A percentile compares a stretch with the other conserved stretches of the same genome.
Evolutionary conservation across 495 filamentous ascomycete genomes (phyloP).

Genomic region (Xylaria palmicola): DNA sequence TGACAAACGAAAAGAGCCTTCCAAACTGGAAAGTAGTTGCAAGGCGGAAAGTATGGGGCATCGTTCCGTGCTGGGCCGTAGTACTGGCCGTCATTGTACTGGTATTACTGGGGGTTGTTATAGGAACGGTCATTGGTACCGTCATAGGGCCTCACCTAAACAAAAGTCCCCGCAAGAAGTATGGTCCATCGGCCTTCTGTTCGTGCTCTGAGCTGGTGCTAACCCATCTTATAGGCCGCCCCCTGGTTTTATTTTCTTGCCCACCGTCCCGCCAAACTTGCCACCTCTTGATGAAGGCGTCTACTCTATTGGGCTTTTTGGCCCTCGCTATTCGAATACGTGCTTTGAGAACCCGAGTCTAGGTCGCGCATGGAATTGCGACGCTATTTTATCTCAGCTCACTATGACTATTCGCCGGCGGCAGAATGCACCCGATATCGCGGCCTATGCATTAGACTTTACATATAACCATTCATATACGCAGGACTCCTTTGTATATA

Average conservation of each 20-base stretch:
- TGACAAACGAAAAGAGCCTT: slow-evolving; percentile 42
- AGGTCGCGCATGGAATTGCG: slow-evolving; percentile 69
- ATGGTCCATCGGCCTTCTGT: background rate
- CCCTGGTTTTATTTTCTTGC: slow-evolving; percentile 63
- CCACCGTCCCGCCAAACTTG: slow-evolving; percentile 57
- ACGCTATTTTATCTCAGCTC: slow-evolving; percentile 35
- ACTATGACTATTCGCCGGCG: slow-evolving; percentile 29
- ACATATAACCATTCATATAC: slow-evolving; percentile 35
- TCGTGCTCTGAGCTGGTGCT: slow-evolving; percentile 8
- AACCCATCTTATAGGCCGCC: slow-evolving; percentile 16
- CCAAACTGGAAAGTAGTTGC: slow-evolving; percentile 58
- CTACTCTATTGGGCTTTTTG: slow-evolving; percentile 57
- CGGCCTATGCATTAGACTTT: slow-evolving; percentile 36
- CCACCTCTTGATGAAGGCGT: slow-evolving; percentile 62
- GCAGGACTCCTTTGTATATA: slow-evolving; percentile 40
- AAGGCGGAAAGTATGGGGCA: slow-evolving; percentile 60
- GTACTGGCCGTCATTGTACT: slow-evolving; percentile 50
- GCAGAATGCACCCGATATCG: slow-evolving; percentile 13
- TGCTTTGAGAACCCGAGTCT: slow-evolving; percentile 66
- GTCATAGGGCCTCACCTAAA: slow-evolving; percentile 28
- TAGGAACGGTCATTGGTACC: slow-evolving; percentile 55
- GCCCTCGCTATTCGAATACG: slow-evolving; percentile 58
- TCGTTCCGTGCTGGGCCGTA: slow-evolving; percentile 68
- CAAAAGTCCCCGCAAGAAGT: slow-evolving; percentile 28
- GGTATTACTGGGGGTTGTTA: slow-evolving; percentile 60